Evolutionary conservation across 768 basidiomycete genomes (phyloP), one percentile per base, ranked within the genome.

Genomic region (Macrolepiota dolichaula): DNA sequence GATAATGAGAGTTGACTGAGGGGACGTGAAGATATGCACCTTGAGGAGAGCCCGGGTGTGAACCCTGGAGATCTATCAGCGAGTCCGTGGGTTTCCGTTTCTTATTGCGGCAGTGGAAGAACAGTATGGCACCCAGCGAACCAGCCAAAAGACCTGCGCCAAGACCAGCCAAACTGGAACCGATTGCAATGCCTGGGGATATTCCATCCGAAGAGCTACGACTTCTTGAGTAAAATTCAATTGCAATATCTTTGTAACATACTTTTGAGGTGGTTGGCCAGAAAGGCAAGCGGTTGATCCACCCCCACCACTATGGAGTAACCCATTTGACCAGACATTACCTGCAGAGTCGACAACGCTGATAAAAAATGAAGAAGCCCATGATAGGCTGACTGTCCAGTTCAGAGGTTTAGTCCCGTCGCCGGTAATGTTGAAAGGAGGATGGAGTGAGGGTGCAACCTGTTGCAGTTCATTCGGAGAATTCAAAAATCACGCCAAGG

Each of bases 391-490:
- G 17, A 86, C 82, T 1, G 84, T 87, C 85, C 85, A 88, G 57
- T 84, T 85, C 27, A 85, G 76, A 7, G 79, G 63, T 7, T 68
- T 72, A 64, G 66, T 72, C n/a, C 71, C 71, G 5, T 72, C 59
- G 1, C 77, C 77, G 0, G 84, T 83, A 59, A 85, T 79, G 65
- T 86, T 86, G 44, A 77, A 79, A 3, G 85, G 85, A 11, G 86
- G 84, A 63, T 85, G 86, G 0, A 87, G 73, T 5, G 85, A 69
- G 19, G 86, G 85, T 5, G 84, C 84, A 54, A 86, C 70, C 86
- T 87, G 63, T 7, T 25, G 22, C 22, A 9, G 25, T 15, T 17
- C n/a, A 47, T 51, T 24, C n/a, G 27, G 25, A 42, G 19, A 29
- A 19, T 42, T n/a, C 29, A n/a, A 27, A 32, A 2, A 24, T 25